Conservation (phyloP, 345 rosid species). For the Aquilaria yunnanensis region DNA sequence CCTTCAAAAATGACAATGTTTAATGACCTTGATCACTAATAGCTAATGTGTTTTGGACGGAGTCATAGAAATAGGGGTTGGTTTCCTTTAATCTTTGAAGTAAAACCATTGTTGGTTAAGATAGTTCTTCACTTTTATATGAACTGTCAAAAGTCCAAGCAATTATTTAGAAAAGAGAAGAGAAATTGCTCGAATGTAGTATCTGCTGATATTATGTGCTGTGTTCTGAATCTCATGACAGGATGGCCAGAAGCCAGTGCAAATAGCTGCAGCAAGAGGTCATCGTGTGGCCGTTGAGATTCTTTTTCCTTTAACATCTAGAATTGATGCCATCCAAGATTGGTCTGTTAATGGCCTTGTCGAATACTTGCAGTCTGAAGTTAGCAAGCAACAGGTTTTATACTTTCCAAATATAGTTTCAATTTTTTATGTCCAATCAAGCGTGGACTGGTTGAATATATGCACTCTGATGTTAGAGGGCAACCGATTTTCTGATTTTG, state of each 20-base stretch:
- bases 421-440: background rate
- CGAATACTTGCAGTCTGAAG: conserved; percentile 46
- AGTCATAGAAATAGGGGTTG: no score
- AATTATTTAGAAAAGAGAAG: background rate
- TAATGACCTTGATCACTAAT: no score
- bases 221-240: conserved; percentile 22
- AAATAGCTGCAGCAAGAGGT: conserved; percentile 79
- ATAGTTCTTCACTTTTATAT: background rate
- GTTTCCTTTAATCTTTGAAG: no score
- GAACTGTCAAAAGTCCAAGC: background rate
- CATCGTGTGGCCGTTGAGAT: conserved; percentile 57
- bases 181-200: background rate
- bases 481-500: background rate
- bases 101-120: no score
- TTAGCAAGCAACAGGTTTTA: conserved; percentile 34
- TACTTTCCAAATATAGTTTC: background rate
- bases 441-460: no score
- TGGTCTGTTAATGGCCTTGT: conserved; percentile 84
- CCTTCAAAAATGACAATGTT: no score
- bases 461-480: background rate
- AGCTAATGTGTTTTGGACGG: no score
- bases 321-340: conserved; percentile 40
- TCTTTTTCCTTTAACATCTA: conserved; percentile 63
- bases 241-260: conserved; percentile 83
- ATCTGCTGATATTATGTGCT: conserved; percentile 2